Conservation (phyloP, 192 early-diverging fungal species). For the Linnemannia zychae region DNA sequence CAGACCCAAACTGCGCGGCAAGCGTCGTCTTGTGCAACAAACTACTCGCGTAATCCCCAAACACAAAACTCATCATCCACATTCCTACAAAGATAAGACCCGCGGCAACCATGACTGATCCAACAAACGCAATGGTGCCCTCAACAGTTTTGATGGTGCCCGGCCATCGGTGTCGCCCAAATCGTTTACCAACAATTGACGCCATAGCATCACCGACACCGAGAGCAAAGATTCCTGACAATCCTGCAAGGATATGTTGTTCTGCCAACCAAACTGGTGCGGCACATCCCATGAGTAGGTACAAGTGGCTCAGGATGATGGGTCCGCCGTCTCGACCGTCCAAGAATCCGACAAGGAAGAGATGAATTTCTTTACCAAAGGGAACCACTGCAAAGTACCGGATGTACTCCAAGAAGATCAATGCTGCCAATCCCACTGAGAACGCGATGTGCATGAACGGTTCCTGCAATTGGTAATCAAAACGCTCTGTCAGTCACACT, state of each 20-base stretch:
- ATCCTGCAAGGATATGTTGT: slow-evolving; percentile 59
- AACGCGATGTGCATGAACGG: slow-evolving; percentile 87
- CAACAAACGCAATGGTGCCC: slow-evolving; percentile 87
- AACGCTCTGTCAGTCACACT: neutral
- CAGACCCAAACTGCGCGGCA: neutral
- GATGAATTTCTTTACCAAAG: slow-evolving; percentile 70
- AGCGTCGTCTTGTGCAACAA: neutral
- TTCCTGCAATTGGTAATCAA: slow-evolving; percentile 55
- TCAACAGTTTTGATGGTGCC: slow-evolving; percentile 86
- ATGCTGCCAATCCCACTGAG: slow-evolving; percentile 75
- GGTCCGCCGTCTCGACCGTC: slow-evolving; percentile 88
- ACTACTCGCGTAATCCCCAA: slow-evolving; percentile 24
- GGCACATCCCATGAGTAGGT: slow-evolving; percentile 92
- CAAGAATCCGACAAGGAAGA: slow-evolving; percentile 86
- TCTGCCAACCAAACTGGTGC: slow-evolving; percentile 88
- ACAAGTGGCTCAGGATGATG: slow-evolving; percentile 89
- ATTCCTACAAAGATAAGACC: slow-evolving; percentile 48
- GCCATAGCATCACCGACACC: slow-evolving; percentile 94
- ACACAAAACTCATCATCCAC: slow-evolving; percentile 52
- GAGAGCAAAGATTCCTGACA: slow-evolving; percentile 88
- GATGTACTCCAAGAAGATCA: slow-evolving; percentile 87
- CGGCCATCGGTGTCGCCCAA: slow-evolving; percentile 82
- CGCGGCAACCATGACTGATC: slow-evolving; percentile 69
- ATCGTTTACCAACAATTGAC: slow-evolving; percentile 84
- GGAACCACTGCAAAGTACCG: slow-evolving; percentile 83